Conservation (phyloP, 345 rosid genomes). For the Moricandia arvensis region DNA sequence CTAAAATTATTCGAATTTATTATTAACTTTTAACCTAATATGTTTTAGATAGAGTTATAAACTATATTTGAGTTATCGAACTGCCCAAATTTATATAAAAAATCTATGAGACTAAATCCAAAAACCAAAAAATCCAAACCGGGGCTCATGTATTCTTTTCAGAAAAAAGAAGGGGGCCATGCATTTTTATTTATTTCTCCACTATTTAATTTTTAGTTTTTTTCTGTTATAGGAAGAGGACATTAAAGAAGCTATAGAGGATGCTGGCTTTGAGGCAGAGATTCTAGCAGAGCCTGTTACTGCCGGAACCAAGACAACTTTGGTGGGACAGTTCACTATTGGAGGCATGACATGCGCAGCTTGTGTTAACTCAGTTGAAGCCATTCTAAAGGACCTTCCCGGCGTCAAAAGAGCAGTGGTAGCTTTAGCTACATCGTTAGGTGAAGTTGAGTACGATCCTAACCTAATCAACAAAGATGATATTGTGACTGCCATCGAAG, state of each 20-base stretch:
- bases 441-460: constrained; percentile 96
- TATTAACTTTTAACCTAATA: neutral
- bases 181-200: neutral
- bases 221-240: constrained; percentile 65
- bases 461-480: constrained; percentile 69
- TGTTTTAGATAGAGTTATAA: neutral
- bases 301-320: constrained; percentile 46
- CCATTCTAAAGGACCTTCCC: constrained; percentile 75
- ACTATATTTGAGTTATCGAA: neutral
- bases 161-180: too few species aligned
- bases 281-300: constrained; percentile 57
- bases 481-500: constrained; percentile 86
- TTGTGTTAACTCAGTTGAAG: constrained; percentile 93
- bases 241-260: constrained; percentile 89
- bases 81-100: neutral
- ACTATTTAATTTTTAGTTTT: too few species aligned
- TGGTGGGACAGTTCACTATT: constrained; percentile 79
- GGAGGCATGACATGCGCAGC: constrained; percentile 99
- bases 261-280: constrained; percentile 98
- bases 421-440: constrained; percentile 86
- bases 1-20: too few species aligned
- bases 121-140: neutral
- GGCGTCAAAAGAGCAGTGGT: constrained; percentile 95
- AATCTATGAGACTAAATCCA: neutral
- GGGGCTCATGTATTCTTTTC: too few species aligned